Conservation (phyloP, 176 grass and related monocot genomes). For the Pharus latifolius region DNA sequence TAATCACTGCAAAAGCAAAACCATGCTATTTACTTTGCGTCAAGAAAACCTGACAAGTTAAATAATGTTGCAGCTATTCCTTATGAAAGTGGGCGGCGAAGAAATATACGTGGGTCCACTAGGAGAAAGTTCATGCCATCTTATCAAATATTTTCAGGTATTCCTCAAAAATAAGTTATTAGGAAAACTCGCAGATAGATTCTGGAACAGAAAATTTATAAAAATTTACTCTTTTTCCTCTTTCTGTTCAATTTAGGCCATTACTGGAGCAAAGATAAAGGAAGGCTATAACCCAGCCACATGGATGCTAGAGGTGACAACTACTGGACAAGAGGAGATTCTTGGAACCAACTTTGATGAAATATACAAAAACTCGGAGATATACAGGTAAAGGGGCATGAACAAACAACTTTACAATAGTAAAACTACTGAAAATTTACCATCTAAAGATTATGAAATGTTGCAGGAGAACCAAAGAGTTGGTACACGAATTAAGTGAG, state of each 20-base stretch:
- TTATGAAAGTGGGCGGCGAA: constrained; percentile 52
- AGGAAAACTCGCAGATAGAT: background rate
- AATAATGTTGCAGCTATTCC: constrained; percentile 33
- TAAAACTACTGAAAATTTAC: background rate
- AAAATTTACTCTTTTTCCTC: background rate
- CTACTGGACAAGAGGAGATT: constrained; percentile 34
- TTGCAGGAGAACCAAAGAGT: constrained; percentile 35
- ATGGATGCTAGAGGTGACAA: constrained; percentile 57
- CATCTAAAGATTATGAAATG: background rate
- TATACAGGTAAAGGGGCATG: constrained; percentile 23
- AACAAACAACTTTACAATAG: background rate
- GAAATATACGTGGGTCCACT: constrained; percentile 58
- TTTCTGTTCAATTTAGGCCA: background rate
- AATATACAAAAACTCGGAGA: constrained; percentile 47
- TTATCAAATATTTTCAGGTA: constrained; percentile 56
- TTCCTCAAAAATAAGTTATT: background rate
- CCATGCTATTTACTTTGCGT: background rate
- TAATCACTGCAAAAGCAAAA: background rate
- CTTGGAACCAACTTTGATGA: constrained; percentile 39
- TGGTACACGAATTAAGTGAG: constrained; percentile 34
- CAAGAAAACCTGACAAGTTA: background rate
- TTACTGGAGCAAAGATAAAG: constrained; percentile 28
- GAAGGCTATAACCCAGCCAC: constrained; percentile 65
- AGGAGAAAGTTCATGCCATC: constrained; percentile 23
- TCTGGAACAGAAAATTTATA: too few species aligned